Percentiles rank a stretch among this genome's conserved stretches.
phyloP scores from a whole-genome alignment of 306 rosid species.

The Vigna unguiculata region DNA sequence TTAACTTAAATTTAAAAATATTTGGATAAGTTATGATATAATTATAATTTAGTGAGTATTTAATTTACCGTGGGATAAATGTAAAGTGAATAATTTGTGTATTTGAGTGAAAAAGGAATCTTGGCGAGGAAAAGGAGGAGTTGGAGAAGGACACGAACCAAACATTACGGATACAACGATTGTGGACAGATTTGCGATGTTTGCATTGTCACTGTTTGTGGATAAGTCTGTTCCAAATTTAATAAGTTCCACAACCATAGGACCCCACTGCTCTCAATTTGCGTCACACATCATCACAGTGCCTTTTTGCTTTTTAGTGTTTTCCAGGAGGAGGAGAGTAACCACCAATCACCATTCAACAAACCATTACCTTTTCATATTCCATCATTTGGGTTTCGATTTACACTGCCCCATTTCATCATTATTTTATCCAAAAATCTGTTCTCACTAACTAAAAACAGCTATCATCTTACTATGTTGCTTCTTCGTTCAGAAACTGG shows the following conservation, averaged over 20 bases:
- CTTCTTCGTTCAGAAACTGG: slow-evolving; percentile 1
- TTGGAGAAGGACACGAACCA: background rate
- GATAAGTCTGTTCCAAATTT: slow-evolving; percentile 58
- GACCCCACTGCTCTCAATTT: slow-evolving; percentile 46
- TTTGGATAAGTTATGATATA: no score
- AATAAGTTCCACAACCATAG: slow-evolving; percentile 8
- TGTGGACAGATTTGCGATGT: slow-evolving; percentile 41
- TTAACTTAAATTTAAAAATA: no score
- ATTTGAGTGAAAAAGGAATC: no score
- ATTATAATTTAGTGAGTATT: no score
- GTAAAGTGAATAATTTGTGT: no score
- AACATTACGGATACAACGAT: slow-evolving; percentile 45
- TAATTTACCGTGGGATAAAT: no score
- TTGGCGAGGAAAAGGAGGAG: background rate
- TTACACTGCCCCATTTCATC: slow-evolving; percentile 23
- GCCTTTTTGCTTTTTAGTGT: slow-evolving; percentile 37
- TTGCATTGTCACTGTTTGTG: slow-evolving; percentile 19
- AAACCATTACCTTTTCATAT: background rate
- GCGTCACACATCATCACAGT: background rate
- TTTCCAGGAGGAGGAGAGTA: slow-evolving; percentile 10
- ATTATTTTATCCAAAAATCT: background rate
- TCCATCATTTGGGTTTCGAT: slow-evolving; percentile 9
- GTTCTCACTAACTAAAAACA: background rate
- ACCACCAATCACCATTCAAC: slow-evolving; percentile 15
- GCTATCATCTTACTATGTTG: background rate